Evolutionary conservation across 768 basidiomycete species (phyloP).

Genomic region (Termitomyces sp.): DNA sequence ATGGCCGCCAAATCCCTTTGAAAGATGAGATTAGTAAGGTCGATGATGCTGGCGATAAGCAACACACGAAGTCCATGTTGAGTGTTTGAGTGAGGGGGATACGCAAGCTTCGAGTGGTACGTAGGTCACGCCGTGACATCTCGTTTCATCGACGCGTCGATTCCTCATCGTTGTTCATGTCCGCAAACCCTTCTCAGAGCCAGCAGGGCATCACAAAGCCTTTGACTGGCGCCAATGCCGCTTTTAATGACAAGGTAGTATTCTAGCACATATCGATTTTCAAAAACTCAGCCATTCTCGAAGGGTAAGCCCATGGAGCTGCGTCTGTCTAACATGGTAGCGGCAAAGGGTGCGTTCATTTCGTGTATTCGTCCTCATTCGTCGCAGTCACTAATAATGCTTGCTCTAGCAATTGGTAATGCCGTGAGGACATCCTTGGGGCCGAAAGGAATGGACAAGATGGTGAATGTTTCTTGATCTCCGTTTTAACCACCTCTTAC

Average conservation of each 20-base stretch:
- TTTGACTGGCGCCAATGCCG: constrained; percentile 58
- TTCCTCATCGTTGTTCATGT: constrained; percentile 23
- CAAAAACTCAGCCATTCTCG: constrained; percentile 21
- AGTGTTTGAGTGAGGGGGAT: constrained; percentile 6
- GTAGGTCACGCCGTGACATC: constrained; percentile 32
- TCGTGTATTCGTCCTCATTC: background rate
- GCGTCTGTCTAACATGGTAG: constrained; percentile 94
- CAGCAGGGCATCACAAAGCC: constrained; percentile 38
- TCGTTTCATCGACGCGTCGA: constrained; percentile 27
- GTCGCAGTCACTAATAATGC: background rate
- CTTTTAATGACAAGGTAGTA: constrained; percentile 83
- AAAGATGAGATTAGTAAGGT: constrained; percentile 5
- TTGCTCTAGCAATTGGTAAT: constrained; percentile 81
- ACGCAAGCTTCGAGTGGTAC: constrained; percentile 17
- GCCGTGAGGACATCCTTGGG: constrained; percentile 95
- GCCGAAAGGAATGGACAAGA: constrained; percentile 99
- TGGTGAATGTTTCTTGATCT: constrained; percentile 49
- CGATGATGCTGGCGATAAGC: background rate
- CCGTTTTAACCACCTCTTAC: constrained; percentile 4
- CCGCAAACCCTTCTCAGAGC: constrained; percentile 27
- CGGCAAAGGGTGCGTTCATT: constrained; percentile 76
- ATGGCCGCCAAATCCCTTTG: constrained; percentile 34
- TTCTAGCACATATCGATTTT: constrained; percentile 1
- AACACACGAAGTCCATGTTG: constrained; percentile 42
- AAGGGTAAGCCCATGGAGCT: constrained; percentile 99